Base-by-base conservation (phyloP, 495 filamentous ascomycete genomes). In the Daldinia grandis region DNA sequence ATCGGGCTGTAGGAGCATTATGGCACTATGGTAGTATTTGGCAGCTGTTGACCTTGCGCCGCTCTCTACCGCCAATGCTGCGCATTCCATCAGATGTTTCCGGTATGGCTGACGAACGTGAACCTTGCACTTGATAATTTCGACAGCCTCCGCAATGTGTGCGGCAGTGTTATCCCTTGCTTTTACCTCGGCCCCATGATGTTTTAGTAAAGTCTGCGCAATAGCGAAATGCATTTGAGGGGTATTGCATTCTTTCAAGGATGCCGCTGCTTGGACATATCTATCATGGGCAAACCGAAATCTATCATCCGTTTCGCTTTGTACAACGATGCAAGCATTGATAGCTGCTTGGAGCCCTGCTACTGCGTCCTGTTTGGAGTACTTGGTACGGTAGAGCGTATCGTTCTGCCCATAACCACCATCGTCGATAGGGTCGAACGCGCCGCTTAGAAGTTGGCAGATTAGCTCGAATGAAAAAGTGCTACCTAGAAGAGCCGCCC, bases 151-250 rank as follows among this genome's bases (percentile, higher is more conserved):
- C 68, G 90, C 92, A 21, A 96, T 89, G 78, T 97, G 93, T 15
- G 88, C 85, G 38, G 92, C 90, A 58, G 88, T 88, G 42, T 85
- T 87, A 70, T 93, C 92, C n/a, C 86, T 85, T 5, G 77, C 72
- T 60, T 83, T 82, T 10, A 85, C 81, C 51, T 91, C 86, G 12
- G 83, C 75, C 44, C 84, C 80, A 58, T 87, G 86, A 68, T 93
- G 87, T 62, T 91, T 90, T 78, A 93, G 87, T 71, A 96, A 86
- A 0, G 87, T 90, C 71, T 92, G 89, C 0, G 92, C 92, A 62
- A 97, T 91, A 44, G 92, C 86, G 66, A 92, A 97, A 78, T 97
- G 93, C 94, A 97, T 97, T 73, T 89, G 90, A 56, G 87, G 80
- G 24, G 87, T 81, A 62, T 92, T 87, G 66, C 87, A 89, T 79